Conservation (phyloP, 768 basidiomycete species). For the Boletus rubescentipes region DNA sequence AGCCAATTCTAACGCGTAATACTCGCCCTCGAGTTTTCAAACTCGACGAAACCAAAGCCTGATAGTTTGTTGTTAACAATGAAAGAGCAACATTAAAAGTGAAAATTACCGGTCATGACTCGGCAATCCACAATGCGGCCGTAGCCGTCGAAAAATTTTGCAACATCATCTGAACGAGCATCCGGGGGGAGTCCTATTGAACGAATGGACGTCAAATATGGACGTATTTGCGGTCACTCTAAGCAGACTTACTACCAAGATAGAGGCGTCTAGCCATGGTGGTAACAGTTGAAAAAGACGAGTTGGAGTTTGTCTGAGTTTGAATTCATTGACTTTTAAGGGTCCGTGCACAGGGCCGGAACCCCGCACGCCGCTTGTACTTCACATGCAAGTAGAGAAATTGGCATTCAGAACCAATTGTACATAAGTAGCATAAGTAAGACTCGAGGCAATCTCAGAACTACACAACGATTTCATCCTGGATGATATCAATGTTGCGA, state of each 20-base stretch:
- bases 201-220: neutral
- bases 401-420: conserved; percentile 2
- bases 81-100: neutral
- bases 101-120: conserved; percentile 85
- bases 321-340: conserved; percentile 29
- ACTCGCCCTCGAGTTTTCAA: conserved; percentile 74
- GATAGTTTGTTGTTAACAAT: conserved; percentile 18
- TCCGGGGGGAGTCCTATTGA: conserved; percentile 75
- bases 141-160: conserved; percentile 88
- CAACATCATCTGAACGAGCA: conserved; percentile 79
- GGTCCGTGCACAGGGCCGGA: conserved; percentile 29
- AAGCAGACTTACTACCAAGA: conserved; percentile 65
- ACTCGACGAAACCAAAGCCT: conserved; percentile 98
- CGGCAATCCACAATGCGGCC: conserved; percentile 88
- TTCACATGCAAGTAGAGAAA: neutral
- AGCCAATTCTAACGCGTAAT: neutral
- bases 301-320: conserved; percentile 33
- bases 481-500: conserved; percentile 51
- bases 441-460: conserved; percentile 12
- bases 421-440: conserved; percentile 15
- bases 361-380: conserved; percentile 19
- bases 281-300: conserved; percentile 32
- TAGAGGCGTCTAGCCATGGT: conserved; percentile 83
- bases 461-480: neutral
- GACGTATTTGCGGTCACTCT: conserved; percentile 2